Evolutionary conservation across 768 basidiomycete genomes (phyloP), one percentile per base, ranked within the genome.

Genomic region (Hortiboletus campestris): DNA sequence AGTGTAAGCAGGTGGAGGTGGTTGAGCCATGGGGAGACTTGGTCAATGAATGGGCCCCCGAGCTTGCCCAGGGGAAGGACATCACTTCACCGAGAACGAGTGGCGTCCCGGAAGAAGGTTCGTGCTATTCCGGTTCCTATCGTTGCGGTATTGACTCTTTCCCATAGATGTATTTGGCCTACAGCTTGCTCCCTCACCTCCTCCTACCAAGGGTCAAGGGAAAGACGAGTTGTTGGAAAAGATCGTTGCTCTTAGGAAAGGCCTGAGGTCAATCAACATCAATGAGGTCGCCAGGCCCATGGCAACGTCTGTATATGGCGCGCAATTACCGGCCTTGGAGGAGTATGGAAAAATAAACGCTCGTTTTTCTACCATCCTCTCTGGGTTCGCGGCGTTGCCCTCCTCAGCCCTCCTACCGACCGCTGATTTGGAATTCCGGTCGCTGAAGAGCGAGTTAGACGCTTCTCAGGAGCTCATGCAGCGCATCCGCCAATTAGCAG

Each of bases 251-350:
- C 72, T 89, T 28, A 78, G 87, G 51, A 86, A 79, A 62, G 78
- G 81, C 13, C 72, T 92, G 32, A 80, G 80, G 42, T 80, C 83
- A 10, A 75, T 91, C 56, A 79, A 76, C 51, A 81, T 91, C 58
- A 81, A 82, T 45, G 78, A 82, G 40, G 66, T 75, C 39, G 77
- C 80, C 17, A 77, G 77, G 22, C 81, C 85, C 6, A 69, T 52
- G 31, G 49, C 62, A 29, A 62, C 67, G 7, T 68, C 73, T 7
- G 55, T 63, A 29, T 60, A 67, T 10, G 72, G 78, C n/a, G 58
- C 75, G 22, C 66, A 68, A 29, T 76, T 91, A 35, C 89, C 88
- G 2, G 77, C 74, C 6, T 59, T 74, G 53, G 79, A 78, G 4
- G 76, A 82, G 40, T 75, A 76, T 19, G 69, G 70, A n/a, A 73